These are phyloP conservation scores for Ananas comosus DNA, from an alignment of 176 grass and related monocot genomes.

Conservation along the genomic window DNA sequence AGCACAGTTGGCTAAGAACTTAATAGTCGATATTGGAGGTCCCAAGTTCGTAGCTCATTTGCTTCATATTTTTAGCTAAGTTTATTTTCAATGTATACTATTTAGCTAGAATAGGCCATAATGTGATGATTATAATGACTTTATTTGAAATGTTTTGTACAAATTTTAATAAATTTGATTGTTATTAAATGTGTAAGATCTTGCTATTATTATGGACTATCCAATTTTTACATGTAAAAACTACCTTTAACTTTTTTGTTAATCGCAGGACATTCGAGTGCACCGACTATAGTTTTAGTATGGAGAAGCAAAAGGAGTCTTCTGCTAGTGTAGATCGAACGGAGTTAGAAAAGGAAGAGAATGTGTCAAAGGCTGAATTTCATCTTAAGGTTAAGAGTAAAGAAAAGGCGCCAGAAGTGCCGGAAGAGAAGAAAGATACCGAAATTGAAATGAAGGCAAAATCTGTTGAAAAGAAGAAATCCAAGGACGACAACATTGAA, in stretches of 20 bases:
- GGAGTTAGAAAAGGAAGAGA: slow-evolving; percentile 32
- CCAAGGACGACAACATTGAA: slow-evolving; percentile 14
- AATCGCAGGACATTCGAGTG: background rate
- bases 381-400: slow-evolving; percentile 61
- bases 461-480: slow-evolving; percentile 40
- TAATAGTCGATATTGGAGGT: too few species aligned
- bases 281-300: slow-evolving; percentile 2
- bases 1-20: too few species aligned
- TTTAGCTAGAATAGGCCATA: too few species aligned
- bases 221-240: too few species aligned
- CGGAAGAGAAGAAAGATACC: slow-evolving; percentile 40
- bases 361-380: slow-evolving; percentile 37
- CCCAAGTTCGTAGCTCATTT: too few species aligned
- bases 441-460: slow-evolving; percentile 45
- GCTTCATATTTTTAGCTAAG: too few species aligned
- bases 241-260: background rate
- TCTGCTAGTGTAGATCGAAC: background rate
- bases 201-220: too few species aligned
- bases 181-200: too few species aligned
- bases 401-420: slow-evolving; percentile 21
- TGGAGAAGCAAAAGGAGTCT: slow-evolving; percentile 32
- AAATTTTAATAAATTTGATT: too few species aligned
- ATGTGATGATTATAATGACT: too few species aligned
- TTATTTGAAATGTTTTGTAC: too few species aligned
- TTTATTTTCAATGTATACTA: too few species aligned